Evolutionary conservation across 345 rosid genomes (phyloP).

Genomic region (Dovyalis caffra): DNA sequence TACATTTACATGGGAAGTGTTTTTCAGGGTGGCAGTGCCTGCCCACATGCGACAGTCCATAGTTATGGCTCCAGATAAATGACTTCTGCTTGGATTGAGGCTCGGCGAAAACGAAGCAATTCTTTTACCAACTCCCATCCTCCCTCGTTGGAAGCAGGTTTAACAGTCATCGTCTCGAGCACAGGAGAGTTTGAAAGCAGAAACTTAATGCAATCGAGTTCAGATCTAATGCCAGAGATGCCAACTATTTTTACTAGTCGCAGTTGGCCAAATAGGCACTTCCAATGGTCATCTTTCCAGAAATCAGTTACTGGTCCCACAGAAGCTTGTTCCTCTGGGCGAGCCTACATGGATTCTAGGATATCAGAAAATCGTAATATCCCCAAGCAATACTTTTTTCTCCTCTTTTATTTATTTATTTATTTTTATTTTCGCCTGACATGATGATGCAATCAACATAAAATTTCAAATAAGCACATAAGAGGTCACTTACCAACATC

Average conservation of each 20-base stretch:
- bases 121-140: constrained; percentile 53
- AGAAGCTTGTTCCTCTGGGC: constrained; percentile 44
- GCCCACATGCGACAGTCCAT: not conserved
- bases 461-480: not conserved
- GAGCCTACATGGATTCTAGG: constrained; percentile 38
- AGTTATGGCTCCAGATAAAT: constrained; percentile 49
- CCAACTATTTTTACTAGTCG: constrained; percentile 44
- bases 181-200: constrained; percentile 55
- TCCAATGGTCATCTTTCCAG: constrained; percentile 51
- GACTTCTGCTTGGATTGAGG: constrained; percentile 53
- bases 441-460: not conserved
- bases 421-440: too few species aligned
- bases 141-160: constrained; percentile 43
- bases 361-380: constrained; percentile 7
- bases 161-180: constrained; percentile 58
- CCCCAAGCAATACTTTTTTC: too few species aligned
- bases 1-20: not conserved
- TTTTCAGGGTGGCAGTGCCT: not conserved
- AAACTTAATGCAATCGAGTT: constrained; percentile 56
- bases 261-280: constrained; percentile 45
- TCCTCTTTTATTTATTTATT: too few species aligned
- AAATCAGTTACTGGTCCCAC: constrained; percentile 21
- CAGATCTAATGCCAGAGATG: constrained; percentile 44
- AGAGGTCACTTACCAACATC: constrained; percentile 42
- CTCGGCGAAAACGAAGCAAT: constrained; percentile 55